Evolutionary conservation across 176 grass and related monocot species (phyloP), one percentile per base, ranked within the genome.

Genomic region (Oryza coarctata): DNA sequence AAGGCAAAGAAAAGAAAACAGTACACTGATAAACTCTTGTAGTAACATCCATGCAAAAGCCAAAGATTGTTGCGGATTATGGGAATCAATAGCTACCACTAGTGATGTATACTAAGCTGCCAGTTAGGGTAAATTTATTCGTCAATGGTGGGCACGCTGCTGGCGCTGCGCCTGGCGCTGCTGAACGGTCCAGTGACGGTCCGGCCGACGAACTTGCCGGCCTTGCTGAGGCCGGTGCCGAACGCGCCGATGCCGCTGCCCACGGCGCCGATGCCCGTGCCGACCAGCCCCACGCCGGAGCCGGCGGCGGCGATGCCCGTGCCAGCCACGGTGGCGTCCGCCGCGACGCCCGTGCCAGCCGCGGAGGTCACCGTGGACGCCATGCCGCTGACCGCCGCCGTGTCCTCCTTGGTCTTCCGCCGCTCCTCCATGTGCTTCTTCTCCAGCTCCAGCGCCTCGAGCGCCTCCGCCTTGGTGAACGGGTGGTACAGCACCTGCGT

Each of bases 391-490:
- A 94, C 83, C 30, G 87, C 45, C 34, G 73, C 93, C 31, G 92
- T 84, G 74, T 88, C 93, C 82, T 88, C 83, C 86, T 93, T 99
- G 83, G 43, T 76, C 75, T 92, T 95, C 83, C 80, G 89, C 84
- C 87, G 82, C 70, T 88, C 90, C 67, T 99, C 96, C 74, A 89
- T 58, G 40, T 49, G 20, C 69, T 2, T 90, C 83, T 99, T 99
- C 91, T 99, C 96, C 89, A 86, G 68, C 82, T 99, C 91, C 57
- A 94, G 82, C 43, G 96, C 93, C 80, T 78, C 58, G 32, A 80
- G 61, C 30, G 94, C 93, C 77, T 99, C 96, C 49, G 85, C 79
- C 71, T 90, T 90, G 65, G 82, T 99, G 88, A 95, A 95, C 31
- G 65, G 73, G 78, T 95, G 87, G 70, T 99, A 99, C 14, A 60